phyloP scores from a whole-genome alignment of 176 grass and related monocot species.

The Juncus inflexus region DNA sequence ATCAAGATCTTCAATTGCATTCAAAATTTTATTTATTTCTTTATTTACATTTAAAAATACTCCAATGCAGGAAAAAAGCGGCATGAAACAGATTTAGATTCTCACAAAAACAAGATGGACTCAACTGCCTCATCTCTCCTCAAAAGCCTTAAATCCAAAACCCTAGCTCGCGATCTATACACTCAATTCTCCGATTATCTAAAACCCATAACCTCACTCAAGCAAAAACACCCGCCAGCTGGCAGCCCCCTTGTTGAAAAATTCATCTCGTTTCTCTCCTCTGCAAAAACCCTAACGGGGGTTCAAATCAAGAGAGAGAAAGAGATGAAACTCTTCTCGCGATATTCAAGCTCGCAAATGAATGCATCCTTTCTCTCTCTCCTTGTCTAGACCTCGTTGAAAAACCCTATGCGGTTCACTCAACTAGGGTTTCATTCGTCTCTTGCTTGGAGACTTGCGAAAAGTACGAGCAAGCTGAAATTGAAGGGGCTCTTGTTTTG shows the following conservation, averaged over 20 bases:
- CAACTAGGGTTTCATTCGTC: constrained; percentile 47
- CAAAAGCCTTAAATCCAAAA: constrained; percentile 32
- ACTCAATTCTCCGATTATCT: constrained; percentile 45
- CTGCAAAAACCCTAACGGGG: constrained; percentile 27
- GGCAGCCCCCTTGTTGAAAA: constrained; percentile 57
- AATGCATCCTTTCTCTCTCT: constrained; percentile 54
- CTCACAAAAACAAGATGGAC: constrained; percentile 39
- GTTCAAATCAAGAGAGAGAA: not conserved
- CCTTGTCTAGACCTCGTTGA: constrained; percentile 49
- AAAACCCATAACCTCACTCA: constrained; percentile 23
- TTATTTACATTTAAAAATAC: no score
- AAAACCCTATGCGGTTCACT: constrained; percentile 67
- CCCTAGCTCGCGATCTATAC: constrained; percentile 37
- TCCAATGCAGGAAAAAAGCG: no score
- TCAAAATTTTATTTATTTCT: no score
- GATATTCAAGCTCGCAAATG: constrained; percentile 50
- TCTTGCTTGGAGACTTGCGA: constrained; percentile 51
- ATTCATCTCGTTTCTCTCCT: constrained; percentile 62
- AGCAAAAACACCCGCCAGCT: constrained; percentile 18
- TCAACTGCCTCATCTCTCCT: constrained; percentile 48
- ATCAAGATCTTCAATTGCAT: no score
- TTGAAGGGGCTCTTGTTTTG: constrained; percentile 45
- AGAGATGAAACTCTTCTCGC: constrained; percentile 40
- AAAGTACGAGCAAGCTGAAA: constrained; percentile 42
- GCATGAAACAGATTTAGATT: no score